A percentile compares a stretch with the other conserved stretches of the same genome.
Conservation (phyloP, 352 stramenopile genomes). For the Phytophthora multivora region DNA sequence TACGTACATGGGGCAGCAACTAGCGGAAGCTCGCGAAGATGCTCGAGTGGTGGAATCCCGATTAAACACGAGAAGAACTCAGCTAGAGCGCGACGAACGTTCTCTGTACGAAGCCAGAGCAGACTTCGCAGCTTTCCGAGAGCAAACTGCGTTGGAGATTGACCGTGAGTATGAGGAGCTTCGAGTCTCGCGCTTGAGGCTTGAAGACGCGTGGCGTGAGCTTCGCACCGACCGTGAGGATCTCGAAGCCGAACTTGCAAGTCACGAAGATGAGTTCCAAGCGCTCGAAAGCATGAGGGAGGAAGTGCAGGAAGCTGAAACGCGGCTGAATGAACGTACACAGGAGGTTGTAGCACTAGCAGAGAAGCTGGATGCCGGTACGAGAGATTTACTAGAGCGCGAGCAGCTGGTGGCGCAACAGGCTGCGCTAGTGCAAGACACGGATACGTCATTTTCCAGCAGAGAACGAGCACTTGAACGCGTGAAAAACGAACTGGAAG, state of each 20-base stretch:
- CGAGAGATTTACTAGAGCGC: slow-evolving; percentile 24
- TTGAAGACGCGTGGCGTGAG: slow-evolving; percentile 46
- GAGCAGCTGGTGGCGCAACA: slow-evolving; percentile 37
- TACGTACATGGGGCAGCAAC: slow-evolving; percentile 45
- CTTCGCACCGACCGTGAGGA: slow-evolving; percentile 45
- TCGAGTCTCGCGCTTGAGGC: slow-evolving; percentile 29
- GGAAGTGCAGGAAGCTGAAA: slow-evolving; percentile 43
- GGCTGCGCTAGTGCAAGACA: slow-evolving; percentile 22
- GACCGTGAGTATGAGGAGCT: slow-evolving; percentile 33
- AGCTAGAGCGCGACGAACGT: slow-evolving; percentile 52
- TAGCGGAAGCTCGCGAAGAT: slow-evolving; percentile 49
- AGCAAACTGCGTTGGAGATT: slow-evolving; percentile 50
- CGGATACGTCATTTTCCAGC: slow-evolving; percentile 18
- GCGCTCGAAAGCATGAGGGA: slow-evolving; percentile 31
- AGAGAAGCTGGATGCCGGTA: slow-evolving; percentile 28
- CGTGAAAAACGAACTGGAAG: slow-evolving; percentile 51
- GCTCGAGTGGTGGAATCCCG: slow-evolving; percentile 49
- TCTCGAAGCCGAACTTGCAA: slow-evolving; percentile 45
- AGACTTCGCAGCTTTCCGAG: slow-evolving; percentile 54
- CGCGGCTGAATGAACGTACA: slow-evolving; percentile 40
- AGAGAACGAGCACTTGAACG: slow-evolving; percentile 34
- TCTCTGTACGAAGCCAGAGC: slow-evolving; percentile 54
- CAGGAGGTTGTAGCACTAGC: slow-evolving; percentile 32
- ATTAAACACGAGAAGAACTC: slow-evolving; percentile 38
- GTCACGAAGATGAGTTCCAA: slow-evolving; percentile 58